phyloP scores from a whole-genome alignment of 2,329 filamentous ascomycete genomes.

The Epichloe sibirici region DNA sequence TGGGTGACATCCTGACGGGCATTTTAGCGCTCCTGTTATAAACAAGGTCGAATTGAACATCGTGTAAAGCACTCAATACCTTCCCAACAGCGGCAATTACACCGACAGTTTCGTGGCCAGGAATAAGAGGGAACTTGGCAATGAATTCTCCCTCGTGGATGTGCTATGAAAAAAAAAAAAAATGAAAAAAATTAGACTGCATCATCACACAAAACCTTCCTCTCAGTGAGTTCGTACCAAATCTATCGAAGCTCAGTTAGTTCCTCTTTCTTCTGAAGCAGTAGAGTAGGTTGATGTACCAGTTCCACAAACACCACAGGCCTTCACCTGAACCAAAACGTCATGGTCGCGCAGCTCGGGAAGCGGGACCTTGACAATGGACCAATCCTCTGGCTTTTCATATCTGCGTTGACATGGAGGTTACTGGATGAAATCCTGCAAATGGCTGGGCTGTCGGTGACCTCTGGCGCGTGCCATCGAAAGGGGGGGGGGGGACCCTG shows the following conservation, averaged over 20 bases:
- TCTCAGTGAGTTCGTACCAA: constrained; percentile 17
- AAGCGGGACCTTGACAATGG: constrained; percentile 49
- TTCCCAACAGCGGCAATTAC: constrained; percentile 46
- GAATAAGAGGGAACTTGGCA: constrained; percentile 51
- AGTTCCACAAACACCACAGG: constrained; percentile 50
- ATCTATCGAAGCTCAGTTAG: constrained; percentile 18
- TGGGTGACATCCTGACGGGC: constrained; percentile 37
- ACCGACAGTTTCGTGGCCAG: constrained; percentile 57
- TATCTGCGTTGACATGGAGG: constrained; percentile 26
- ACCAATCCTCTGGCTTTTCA: constrained; percentile 49
- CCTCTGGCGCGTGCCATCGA: not conserved
- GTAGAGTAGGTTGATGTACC: constrained; percentile 22
- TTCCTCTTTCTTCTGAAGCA: not conserved
- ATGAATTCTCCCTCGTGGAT: constrained; percentile 59
- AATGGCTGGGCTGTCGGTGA: not conserved
- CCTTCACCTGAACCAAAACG: constrained; percentile 55
- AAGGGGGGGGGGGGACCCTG: constrained; percentile 8
- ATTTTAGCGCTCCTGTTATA: not conserved
- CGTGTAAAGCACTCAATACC: constrained; percentile 7
- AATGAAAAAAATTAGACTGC: not conserved
- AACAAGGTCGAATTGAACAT: too few relatives aligned
- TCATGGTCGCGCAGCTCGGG: constrained; percentile 48
- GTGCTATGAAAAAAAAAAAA: constrained; percentile 21
- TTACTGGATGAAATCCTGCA: not conserved
- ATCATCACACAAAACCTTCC: not conserved